Base-by-base conservation (phyloP, 169 alveolate species). In the Plasmodium billcollinsi region DNA sequence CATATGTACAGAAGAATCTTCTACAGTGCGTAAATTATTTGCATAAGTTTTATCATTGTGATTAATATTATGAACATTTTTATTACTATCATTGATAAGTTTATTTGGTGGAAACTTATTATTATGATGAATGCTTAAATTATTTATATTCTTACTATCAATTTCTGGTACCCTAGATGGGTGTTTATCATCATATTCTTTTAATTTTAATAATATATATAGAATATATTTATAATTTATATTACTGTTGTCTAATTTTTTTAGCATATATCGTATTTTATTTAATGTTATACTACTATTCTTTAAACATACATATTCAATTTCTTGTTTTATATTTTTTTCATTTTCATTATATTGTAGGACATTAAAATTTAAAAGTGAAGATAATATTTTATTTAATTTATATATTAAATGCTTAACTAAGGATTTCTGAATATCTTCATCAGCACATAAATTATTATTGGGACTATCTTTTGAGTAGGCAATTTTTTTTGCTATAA, bases 401-500 rank as follows among this genome's bases (percentile, higher is more conserved):
- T 83, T 83, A 20, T 83, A 83, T 18, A 83, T 83, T 15, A 83
- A 47, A 47, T 83, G 91, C 8, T 54, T 83, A 7, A 83, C 85
- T 20, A 83, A 63, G 4, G 73, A 18, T 72, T 83, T 83, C 3
- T 69, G 78, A 2, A 54, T 4, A 15, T 83, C 85, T 1, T 83
- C 91, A 67, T 83, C 67, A n/a, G 20, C 12, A 26, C 56, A 29
- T 56, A 18, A 21, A 56, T 56, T 56, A 21, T 56, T 56, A 14
- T 21, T 12, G 9, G 2, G 7, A 56, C 70, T 73, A 1, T 67
- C 83, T 52, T 83, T 45, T 45, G 15, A 49, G 15, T 26, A n/a
- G 12, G 85, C 91, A 33, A 83, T 69, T 56, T 83, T 83, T 59
- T 83, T 83, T 2, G 91, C 91, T 69, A 83, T 83, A 47, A 83